Evolutionary conservation across 2,329 filamentous ascomycete genomes (phyloP).

Genomic region (Pyrenophora tritici-repentis): DNA sequence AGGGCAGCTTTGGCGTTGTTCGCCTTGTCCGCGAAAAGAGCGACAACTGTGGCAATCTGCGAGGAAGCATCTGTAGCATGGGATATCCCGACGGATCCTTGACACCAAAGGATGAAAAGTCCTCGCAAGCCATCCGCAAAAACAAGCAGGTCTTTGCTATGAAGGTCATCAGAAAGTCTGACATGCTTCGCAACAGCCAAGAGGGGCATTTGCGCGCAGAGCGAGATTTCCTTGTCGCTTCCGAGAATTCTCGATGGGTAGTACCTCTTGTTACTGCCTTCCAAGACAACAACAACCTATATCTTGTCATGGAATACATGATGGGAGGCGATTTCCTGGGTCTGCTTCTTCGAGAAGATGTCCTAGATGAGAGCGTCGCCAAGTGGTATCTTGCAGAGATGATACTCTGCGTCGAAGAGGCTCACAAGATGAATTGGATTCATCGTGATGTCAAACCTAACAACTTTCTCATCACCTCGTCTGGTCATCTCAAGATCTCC

Average conservation of each 20-base stretch:
- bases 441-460: constrained; percentile 97
- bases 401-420: constrained; percentile 92
- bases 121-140: constrained; percentile 10
- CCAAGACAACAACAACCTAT: constrained; percentile 81
- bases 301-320: constrained; percentile 98
- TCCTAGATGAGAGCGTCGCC: constrained; percentile 76
- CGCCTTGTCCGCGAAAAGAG: constrained; percentile 74
- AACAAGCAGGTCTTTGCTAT: constrained; percentile 77
- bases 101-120: constrained; percentile 1
- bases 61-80: constrained; percentile 17
- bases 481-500: constrained; percentile 91
- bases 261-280: constrained; percentile 88
- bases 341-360: constrained; percentile 81
- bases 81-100: constrained; percentile 17
- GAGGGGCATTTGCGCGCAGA: constrained; percentile 92
- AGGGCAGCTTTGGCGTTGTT: constrained; percentile 94
- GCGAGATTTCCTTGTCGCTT: constrained; percentile 86
- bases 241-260: constrained; percentile 87
- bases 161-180: constrained; percentile 94
- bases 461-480: constrained; percentile 89
- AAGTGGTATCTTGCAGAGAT: constrained; percentile 94
- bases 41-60: constrained; percentile 21
- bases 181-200: constrained; percentile 89
- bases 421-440: constrained; percentile 85
- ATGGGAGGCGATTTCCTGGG: constrained; percentile 93